Evolutionary conservation across 2,329 filamentous ascomycete genomes (phyloP).

Genomic region (Monilinia fructigena): DNA sequence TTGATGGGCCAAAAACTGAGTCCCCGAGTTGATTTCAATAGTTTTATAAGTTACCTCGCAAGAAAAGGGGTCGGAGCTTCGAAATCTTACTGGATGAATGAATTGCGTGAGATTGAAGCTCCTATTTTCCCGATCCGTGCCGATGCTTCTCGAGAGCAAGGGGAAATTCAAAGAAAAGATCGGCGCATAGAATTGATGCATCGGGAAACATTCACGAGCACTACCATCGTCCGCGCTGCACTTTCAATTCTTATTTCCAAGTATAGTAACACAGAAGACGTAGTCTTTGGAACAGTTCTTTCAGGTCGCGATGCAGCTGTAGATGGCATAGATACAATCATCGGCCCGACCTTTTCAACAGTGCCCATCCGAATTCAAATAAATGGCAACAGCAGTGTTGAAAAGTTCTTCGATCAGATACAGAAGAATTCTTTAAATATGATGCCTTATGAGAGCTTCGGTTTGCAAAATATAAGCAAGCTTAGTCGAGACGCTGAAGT

Average conservation of each 20-base stretch:
- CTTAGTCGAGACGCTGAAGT: not conserved
- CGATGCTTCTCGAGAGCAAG: not conserved
- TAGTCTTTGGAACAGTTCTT: constrained; percentile 42
- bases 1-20: constrained; percentile 24
- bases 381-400: not conserved
- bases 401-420: not conserved
- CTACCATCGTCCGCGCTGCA: constrained; percentile 4
- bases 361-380: constrained; percentile 2
- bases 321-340: constrained; percentile 33
- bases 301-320: constrained; percentile 42
- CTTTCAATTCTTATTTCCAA: constrained; percentile 29
- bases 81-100: constrained; percentile 27
- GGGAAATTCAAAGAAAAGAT: not conserved
- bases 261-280: constrained; percentile 38
- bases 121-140: constrained; percentile 46
- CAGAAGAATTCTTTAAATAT: not conserved
- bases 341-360: constrained; percentile 38
- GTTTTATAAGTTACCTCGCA: constrained; percentile 49
- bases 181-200: not conserved
- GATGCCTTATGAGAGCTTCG: not conserved
- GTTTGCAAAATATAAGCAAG: not conserved
- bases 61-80: constrained; percentile 41
- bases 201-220: not conserved
- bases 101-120: constrained; percentile 39
- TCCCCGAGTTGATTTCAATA: not conserved